Evolutionary conservation across 2,329 filamentous ascomycete genomes (phyloP).

Genomic region (Aspergillus tamarii): DNA sequence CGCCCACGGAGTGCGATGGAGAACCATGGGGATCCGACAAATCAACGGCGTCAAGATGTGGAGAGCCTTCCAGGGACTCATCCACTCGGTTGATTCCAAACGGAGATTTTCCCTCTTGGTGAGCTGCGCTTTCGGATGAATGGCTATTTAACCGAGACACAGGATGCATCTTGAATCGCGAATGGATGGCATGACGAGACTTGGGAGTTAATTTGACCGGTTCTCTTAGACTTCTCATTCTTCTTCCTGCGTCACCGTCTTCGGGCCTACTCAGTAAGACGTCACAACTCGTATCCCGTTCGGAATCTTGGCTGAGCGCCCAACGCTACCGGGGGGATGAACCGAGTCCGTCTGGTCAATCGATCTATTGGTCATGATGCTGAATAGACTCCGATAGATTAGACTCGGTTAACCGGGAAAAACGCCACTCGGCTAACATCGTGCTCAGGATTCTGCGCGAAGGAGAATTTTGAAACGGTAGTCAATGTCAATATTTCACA

Average conservation of each 20-base stretch:
- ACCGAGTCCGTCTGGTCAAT: neutral
- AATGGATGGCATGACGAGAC: neutral
- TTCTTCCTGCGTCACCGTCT: neutral
- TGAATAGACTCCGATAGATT: neutral
- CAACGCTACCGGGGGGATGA: neutral
- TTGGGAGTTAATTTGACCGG: neutral
- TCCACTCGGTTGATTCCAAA: constrained; percentile 23
- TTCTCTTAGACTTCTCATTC: neutral
- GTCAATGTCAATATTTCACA: neutral
- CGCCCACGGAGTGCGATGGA: constrained; percentile 1
- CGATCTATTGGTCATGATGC: neutral
- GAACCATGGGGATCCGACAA: constrained; percentile 13
- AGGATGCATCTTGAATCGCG: neutral
- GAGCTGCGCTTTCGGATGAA: constrained; percentile 8
- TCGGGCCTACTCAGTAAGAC: neutral
- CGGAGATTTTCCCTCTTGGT: constrained; percentile 20
- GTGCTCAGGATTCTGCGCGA: no score
- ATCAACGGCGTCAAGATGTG: constrained; percentile 20
- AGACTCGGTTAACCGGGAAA: neutral
- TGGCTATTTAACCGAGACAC: constrained; percentile 15
- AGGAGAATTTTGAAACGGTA: no score
- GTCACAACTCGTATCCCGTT: neutral
- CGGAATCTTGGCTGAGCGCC: neutral
- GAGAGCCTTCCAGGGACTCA: constrained; percentile 1
- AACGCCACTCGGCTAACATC: neutral